These are phyloP conservation scores for Kwoniella dejecticola DNA, from an alignment of 768 basidiomycete species.

Conservation along the genomic window DNA sequence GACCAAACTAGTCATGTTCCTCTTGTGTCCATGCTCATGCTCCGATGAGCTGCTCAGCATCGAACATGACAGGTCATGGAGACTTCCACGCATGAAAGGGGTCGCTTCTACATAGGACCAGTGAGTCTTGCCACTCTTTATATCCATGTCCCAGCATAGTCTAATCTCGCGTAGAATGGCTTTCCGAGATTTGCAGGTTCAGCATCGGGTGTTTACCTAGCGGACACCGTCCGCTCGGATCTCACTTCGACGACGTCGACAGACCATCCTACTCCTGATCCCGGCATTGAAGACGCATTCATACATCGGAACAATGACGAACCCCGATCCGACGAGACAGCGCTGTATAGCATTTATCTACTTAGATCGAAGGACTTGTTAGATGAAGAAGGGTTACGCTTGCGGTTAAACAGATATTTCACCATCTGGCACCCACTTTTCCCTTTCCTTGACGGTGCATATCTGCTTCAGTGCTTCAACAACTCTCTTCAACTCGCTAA, in stretches of 20 bases:
- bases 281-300: constrained; percentile 31
- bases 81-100: constrained; percentile 19
- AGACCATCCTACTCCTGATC: background rate
- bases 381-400: constrained; percentile 1
- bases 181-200: constrained; percentile 37
- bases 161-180: constrained; percentile 20
- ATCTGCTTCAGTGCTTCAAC: constrained; percentile 23
- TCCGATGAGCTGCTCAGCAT: no score
- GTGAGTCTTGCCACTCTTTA: constrained; percentile 14
- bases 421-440: constrained; percentile 34
- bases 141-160: no score
- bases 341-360: constrained; percentile 15
- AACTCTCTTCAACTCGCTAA: constrained; percentile 12
- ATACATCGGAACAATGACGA: constrained; percentile 27
- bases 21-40: no score
- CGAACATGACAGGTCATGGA: constrained; percentile 1
- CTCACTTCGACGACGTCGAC: constrained; percentile 2
- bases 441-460: constrained; percentile 34
- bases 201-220: constrained; percentile 32
- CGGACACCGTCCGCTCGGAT: constrained; percentile 26
- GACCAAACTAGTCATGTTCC: no score
- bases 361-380: constrained; percentile 5
- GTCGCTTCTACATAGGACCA: constrained; percentile 32
- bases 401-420: constrained; percentile 29
- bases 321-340: constrained; percentile 2